Base-by-base conservation (phyloP, 345 rosid genomes). In the Lenwebbia sp. region DNA sequence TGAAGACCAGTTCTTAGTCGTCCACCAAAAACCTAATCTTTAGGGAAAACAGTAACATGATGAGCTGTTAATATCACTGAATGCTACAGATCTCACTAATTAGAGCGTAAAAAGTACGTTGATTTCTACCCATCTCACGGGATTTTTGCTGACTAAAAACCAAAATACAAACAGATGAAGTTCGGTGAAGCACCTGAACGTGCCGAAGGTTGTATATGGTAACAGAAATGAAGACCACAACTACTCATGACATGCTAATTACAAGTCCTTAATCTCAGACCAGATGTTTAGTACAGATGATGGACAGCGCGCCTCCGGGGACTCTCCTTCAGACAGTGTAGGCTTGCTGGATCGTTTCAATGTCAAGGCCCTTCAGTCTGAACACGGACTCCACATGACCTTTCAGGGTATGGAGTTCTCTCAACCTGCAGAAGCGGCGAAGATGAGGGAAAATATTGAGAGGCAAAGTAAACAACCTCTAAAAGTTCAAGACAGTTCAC, bases 371-470 rank as follows among this genome's bases (percentile, higher is more conserved):
- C 91, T 97, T 97, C 88, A 96, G 84, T 89, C 96, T 94, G 87
- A 96, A 98, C 83, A 96, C 99, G 7, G 99, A 97, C 91, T 97
- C 99, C 13, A 97, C 99, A 23, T 96, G 99, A 86, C 99, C 99
- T 89, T 97, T 97, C 76, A 95, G 94, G 9, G 98, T 97, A 90
- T 93, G 96, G 51, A 97, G 98, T 88, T 97, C 99, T 88, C 98
- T 93, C 92, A 96, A 86, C 94, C 99, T 97, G 89, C 83, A 74
- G 52, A n/a, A 51, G n/a, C 58, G 6, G 52, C 26, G 44, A 83
- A 25, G 54, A 54, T 47, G 53, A 50, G 41, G 86, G 17, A 75
- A 84, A 57, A 78, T 62, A n/a, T 41, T 13, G 30, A 28, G 82
- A 53, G 37, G 74, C 26, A 13, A 55, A 55, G 70, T 23, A 44